phyloP scores from a whole-genome alignment of 768 basidiomycete genomes.

The Panaeolus papilionaceus region DNA sequence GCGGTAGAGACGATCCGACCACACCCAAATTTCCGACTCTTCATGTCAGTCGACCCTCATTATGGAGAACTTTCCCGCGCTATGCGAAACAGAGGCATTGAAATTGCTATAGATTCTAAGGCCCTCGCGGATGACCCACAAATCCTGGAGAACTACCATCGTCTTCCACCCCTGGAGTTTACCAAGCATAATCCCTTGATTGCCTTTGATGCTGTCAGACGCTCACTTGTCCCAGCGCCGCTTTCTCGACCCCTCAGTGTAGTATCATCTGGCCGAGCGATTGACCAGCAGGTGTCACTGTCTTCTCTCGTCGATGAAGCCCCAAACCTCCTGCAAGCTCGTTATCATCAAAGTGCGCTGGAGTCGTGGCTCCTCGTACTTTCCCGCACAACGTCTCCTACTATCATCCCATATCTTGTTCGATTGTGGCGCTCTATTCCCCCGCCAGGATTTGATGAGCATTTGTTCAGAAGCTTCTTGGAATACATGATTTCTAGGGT shows the following conservation, averaged over 20 bases:
- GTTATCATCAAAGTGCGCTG: slow-evolving; percentile 22
- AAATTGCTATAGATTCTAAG: slow-evolving; percentile 61
- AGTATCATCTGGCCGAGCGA: slow-evolving; percentile 44
- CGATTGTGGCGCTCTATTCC: neutral
- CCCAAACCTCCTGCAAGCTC: slow-evolving; percentile 36
- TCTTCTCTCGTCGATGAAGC: slow-evolving; percentile 49
- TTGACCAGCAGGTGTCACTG: slow-evolving; percentile 57
- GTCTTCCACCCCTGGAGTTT: slow-evolving; percentile 46
- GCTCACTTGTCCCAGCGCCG: slow-evolving; percentile 35
- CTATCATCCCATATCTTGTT: slow-evolving; percentile 18
- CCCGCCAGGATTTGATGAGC: neutral
- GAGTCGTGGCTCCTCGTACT: slow-evolving; percentile 38
- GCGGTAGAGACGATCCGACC: slow-evolving; percentile 76
- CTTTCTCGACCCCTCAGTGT: slow-evolving; percentile 14
- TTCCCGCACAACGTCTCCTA: slow-evolving; percentile 16
- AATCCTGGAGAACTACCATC: slow-evolving; percentile 52
- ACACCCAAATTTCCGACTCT: slow-evolving; percentile 88
- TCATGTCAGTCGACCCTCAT: slow-evolving; percentile 93
- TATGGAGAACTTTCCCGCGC: slow-evolving; percentile 95
- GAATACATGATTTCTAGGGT: neutral
- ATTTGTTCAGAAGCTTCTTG: neutral
- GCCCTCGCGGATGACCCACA: slow-evolving; percentile 50
- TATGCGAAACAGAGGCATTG: slow-evolving; percentile 97
- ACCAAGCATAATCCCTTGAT: slow-evolving; percentile 20
- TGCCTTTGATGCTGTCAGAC: slow-evolving; percentile 42